Evolutionary conservation across 139 green algal species (phyloP), one percentile per base, ranked within the genome.

Genomic region (Penium margaritaceum): DNA sequence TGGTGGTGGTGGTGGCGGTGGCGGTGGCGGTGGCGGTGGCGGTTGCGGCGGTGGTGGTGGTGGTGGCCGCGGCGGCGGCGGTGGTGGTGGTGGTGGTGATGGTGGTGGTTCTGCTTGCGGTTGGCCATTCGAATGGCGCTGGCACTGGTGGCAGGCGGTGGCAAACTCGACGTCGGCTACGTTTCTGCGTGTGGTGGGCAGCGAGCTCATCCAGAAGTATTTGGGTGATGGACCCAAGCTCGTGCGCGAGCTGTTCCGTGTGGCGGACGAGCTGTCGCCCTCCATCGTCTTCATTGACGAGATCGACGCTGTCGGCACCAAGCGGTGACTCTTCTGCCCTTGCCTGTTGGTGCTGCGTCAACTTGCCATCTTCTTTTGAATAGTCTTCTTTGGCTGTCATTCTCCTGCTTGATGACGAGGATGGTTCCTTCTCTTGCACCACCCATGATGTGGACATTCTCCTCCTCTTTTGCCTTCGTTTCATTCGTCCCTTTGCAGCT

Each of bases 141-240:
- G 24, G 12, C 51, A n/a, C 19, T 68, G 29, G 36, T 47, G 0
- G 29, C 63, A 80, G 73, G 94, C 94, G 17, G 94, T 98, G 32
- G 94, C 94, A 17, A 91, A 98, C 77, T 91, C 96, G 81, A 98
- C 94, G 39, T 97, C 91, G 19, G 94, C 94, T 19, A 85, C 94
- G 1, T 98, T 98, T 84, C 95, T 98, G 70, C 84, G 92, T 9
- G 94, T 98, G 2, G 94, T 98, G 17, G 94, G 94, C 71, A 95
- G 87, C 19, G 94, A 98, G 84, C 96, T 98, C 76, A 94, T 98
- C 74, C 94, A 98, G 82, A 98, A 98, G 85, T 98, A 98, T 74
- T 85, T 98, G 3, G 94, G 94, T 46, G 94, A 98, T 84, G 94
- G 95, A 0, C 95, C 95, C 2, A 86, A 94, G 66, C 95, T 99